Evolutionary conservation across 768 basidiomycete genomes (phyloP), one percentile per base, ranked within the genome.

Genomic region (Ramaria rubella): DNA sequence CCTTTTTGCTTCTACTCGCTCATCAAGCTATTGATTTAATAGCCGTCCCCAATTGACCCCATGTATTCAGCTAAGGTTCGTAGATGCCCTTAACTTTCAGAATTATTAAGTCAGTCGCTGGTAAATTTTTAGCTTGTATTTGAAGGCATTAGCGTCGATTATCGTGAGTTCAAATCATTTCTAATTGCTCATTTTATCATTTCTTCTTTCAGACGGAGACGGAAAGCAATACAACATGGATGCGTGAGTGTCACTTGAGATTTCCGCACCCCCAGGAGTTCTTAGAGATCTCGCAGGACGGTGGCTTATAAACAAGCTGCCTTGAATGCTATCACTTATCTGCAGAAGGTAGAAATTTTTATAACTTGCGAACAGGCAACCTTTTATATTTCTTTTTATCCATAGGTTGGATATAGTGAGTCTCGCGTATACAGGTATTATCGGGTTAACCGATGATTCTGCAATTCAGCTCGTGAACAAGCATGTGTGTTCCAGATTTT

Each of bases 291-390:
- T 29, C 31, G 29, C 49, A 85, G 83, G 0, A 80, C 86, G 21
- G 84, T 86, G 17, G 87, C 88, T 2, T 90, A 86, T 67, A 88
- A 90, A 65, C 86, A 87, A 69, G 87, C 88, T 5, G 85, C 87
- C 0, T 69, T 88, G 54, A 88, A 88, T 62, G 78, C 84, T 2
- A 89, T 90, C 51, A 77, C 78, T 2, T 90, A 90, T 66, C 73
- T 90, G 43, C 73, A 76, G 72, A 86, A 86, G 76, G 82, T 81
- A 49, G 27, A 2, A 27, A 9, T 21, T n/a, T 21, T 17, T 26
- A 65, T 59, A 1, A 15, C 38, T 26, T 9, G 23, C 33, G 36
- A 15, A 11, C 27, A 31, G 36, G 21, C 21, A 45, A 9, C 23
- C 46, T 15, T 30, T 48, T 15, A 48, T n/a, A 2, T 24, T 24